phyloP scores from a whole-genome alignment of 495 filamentous ascomycete genomes.

The Podospora fimiseda region DNA sequence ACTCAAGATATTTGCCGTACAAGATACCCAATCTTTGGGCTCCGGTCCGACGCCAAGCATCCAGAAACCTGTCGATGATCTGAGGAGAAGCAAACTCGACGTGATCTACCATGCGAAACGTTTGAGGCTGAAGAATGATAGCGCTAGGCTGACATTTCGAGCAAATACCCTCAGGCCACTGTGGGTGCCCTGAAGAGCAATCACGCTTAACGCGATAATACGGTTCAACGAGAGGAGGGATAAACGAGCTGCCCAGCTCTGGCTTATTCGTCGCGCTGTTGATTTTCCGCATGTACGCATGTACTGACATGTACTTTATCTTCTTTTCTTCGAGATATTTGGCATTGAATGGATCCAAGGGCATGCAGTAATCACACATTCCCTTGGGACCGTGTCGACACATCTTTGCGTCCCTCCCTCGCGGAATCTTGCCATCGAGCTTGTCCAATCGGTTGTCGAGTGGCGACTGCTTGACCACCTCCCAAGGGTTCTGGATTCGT shows the following conservation, averaged over 20 bases:
- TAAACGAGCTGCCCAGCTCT: slow-evolving; percentile 84
- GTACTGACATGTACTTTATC: slow-evolving; percentile 97
- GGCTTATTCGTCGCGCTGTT: slow-evolving; percentile 95
- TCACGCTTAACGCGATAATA: slow-evolving; percentile 83
- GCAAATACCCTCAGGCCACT: slow-evolving; percentile 97
- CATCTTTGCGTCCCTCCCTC: slow-evolving; percentile 72
- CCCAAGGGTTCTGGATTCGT: slow-evolving; percentile 85
- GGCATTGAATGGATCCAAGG: slow-evolving; percentile 85
- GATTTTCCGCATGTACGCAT: slow-evolving; percentile 87
- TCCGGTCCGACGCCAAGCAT: slow-evolving; percentile 81
- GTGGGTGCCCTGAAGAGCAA: slow-evolving; percentile 87
- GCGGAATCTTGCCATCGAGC: slow-evolving; percentile 85
- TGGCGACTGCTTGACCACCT: slow-evolving; percentile 76
- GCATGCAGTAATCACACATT: slow-evolving; percentile 99
- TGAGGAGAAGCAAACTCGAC: slow-evolving; percentile 85
- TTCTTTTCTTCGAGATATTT: slow-evolving; percentile 88
- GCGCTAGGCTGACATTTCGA: slow-evolving; percentile 97
- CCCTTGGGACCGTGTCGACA: slow-evolving; percentile 93
- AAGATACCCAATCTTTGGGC: slow-evolving; percentile 82
- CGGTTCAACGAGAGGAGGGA: slow-evolving; percentile 90
- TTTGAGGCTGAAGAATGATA: slow-evolving; percentile 88
- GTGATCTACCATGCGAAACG: slow-evolving; percentile 97
- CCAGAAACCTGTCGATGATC: slow-evolving; percentile 77
- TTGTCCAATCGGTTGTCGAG: slow-evolving; percentile 82
- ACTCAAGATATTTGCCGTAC: slow-evolving; percentile 87